Conservation (phyloP, 495 filamentous ascomycete species). For the Penicillium waksmanii region DNA sequence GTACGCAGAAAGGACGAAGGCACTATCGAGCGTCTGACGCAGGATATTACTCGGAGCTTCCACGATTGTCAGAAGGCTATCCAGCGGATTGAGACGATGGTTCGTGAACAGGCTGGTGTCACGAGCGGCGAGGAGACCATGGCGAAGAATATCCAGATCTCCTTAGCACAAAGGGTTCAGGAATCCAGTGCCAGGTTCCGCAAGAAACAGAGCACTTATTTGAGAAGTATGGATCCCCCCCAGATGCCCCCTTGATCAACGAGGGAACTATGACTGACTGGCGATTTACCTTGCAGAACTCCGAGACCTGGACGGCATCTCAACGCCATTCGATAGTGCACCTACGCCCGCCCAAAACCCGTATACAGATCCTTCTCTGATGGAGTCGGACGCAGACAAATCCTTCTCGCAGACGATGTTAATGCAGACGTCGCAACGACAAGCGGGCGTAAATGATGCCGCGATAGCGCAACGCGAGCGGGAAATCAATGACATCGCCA, state of each 20-base stretch:
- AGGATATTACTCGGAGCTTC: slow-evolving; percentile 85
- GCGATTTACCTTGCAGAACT: slow-evolving; percentile 63
- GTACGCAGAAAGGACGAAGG: slow-evolving; percentile 79
- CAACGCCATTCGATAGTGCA: slow-evolving; percentile 62
- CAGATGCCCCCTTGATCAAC: background rate
- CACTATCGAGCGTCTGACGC: slow-evolving; percentile 88
- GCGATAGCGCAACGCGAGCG: slow-evolving; percentile 89
- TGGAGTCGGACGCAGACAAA: slow-evolving; percentile 89
- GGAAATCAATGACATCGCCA: slow-evolving; percentile 97
- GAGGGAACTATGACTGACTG: background rate
- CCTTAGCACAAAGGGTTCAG: slow-evolving; percentile 83
- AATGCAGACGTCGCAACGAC: slow-evolving; percentile 70
- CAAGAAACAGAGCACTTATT: slow-evolving; percentile 95
- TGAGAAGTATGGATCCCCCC: slow-evolving; percentile 70
- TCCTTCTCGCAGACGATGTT: slow-evolving; percentile 89
- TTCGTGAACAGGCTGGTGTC: slow-evolving; percentile 71
- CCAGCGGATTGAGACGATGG: slow-evolving; percentile 82
- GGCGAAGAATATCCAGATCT: slow-evolving; percentile 94
- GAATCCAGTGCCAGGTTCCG: slow-evolving; percentile 91
- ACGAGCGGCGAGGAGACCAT: slow-evolving; percentile 86
- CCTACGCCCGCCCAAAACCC: slow-evolving; percentile 67
- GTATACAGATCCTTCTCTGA: slow-evolving; percentile 77
- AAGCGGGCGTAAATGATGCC: slow-evolving; percentile 76
- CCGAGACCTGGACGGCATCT: slow-evolving; percentile 71
- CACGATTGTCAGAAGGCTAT: slow-evolving; percentile 89